A percentile compares a stretch with the other conserved stretches of the same genome.
phyloP scores from a whole-genome alignment of 2,329 filamentous ascomycete species.

The Arthrinium phaeospermum region DNA sequence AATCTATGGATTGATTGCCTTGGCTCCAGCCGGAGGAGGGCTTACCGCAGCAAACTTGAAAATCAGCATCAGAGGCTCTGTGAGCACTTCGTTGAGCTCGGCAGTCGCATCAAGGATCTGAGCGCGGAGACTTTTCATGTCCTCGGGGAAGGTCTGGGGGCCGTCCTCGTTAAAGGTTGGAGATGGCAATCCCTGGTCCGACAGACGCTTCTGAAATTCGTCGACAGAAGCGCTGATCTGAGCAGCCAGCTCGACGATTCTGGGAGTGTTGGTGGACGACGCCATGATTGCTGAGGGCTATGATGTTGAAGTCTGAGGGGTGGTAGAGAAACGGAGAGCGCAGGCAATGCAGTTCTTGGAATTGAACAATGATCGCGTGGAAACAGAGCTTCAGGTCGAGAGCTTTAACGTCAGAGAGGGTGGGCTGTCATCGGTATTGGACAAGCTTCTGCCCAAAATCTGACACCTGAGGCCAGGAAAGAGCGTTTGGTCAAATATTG shows the following conservation, averaged over 20 bases:
- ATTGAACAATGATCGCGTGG: background rate
- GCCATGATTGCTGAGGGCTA: background rate
- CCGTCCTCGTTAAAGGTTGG: background rate
- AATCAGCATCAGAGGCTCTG: constrained; percentile 10
- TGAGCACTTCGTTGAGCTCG: constrained; percentile 16
- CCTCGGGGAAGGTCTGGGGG: background rate
- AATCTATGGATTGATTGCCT: background rate
- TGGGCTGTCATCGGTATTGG: background rate
- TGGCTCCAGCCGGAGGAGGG: background rate
- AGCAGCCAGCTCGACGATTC: constrained; percentile 8
- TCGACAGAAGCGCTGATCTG: constrained; percentile 13
- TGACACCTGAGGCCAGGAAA: background rate
- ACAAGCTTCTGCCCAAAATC: background rate
- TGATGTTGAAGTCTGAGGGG: background rate
- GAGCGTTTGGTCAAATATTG: background rate
- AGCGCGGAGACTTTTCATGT: background rate
- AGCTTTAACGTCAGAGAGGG: background rate
- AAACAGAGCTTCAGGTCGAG: background rate
- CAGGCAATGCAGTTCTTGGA: background rate
- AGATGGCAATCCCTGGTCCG: background rate
- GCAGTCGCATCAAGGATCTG: constrained; percentile 1
- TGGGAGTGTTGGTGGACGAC: background rate
- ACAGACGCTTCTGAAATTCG: background rate
- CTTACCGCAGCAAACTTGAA: constrained; percentile 7
- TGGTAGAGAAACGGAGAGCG: background rate